Base-by-base conservation (phyloP, 2,329 filamentous ascomycete genomes). In the Ustulina deusta region DNA sequence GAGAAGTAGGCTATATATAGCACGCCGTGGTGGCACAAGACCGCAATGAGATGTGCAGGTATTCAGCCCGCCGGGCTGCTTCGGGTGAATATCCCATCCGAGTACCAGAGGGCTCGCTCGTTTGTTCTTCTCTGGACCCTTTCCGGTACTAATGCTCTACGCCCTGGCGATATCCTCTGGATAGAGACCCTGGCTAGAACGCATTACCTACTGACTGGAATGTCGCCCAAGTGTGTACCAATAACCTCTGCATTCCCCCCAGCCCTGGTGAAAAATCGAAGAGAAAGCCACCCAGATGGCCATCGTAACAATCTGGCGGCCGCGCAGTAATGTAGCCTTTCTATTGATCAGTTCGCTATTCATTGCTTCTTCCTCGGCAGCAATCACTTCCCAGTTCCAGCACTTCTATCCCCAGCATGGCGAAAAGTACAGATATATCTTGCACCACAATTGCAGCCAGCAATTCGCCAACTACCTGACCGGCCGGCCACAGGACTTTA, bases 391-490 rank as follows among this genome's bases (percentile, higher is more conserved):
- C 17, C 69, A 74, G 63, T 75, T 74, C 54, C 68, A 70, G 54
- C 13, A 69, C 27, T 74, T 71, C 62, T 74, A 72, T 20, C 63
- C 66, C 0, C 69, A 74, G 59, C 66, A 73, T 29, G 68, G 66
- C 17, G 7, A 17, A 22, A 65, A 71, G 27, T 75, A 70, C 52
- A 63, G 66, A 11, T 63, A 65, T 27, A 61, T 73, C 55, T 60
- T 70, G 11, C 65, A 70, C 1, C 4, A 68, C 25, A 71, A 74
- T 34, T 74, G 74, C 69, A 69, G 46, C 34, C 46, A 66, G 32
- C 29, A 74, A 36, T 73, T 51, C 55, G 65, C 60, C 2, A 69
- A 71, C 55, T 75, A 74, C 63, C 65, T 73, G 11, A 71, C 69
- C 1, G 72, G 72, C 3, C 61, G 63, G 15, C 66, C 59, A 3